Conservation (phyloP, 148 eudicot species). For the Spergularia bocconei region DNA sequence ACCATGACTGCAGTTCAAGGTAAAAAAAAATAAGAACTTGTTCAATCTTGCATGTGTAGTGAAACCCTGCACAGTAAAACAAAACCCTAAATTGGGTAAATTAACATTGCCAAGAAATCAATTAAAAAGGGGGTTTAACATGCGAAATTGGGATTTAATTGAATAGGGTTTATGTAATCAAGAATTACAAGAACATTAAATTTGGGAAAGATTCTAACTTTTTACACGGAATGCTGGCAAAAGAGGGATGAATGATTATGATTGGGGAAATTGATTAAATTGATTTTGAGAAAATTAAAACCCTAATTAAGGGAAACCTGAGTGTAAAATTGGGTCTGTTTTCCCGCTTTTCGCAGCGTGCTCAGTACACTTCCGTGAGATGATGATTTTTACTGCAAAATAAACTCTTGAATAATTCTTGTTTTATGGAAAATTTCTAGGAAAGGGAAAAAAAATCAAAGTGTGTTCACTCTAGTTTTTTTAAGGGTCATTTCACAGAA, state of each 20-base stretch:
- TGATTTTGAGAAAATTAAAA: not conserved
- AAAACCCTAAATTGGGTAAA: not conserved
- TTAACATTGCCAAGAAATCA: not conserved
- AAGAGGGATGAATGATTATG: not conserved
- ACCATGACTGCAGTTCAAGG: slow-evolving; percentile 32
- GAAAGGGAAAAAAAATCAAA: no score
- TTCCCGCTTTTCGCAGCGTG: not conserved
- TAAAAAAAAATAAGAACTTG: not conserved
- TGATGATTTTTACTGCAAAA: no score
- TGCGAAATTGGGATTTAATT: slow-evolving; percentile 1
- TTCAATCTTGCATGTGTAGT: slow-evolving; percentile 1
- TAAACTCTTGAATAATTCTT: no score
- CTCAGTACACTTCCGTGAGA: not conserved
- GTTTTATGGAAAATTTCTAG: no score
- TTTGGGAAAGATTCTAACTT: not conserved
- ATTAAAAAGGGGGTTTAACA: not conserved
- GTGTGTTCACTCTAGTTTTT: no score
- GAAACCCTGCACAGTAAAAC: slow-evolving; percentile 21
- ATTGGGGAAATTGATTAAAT: not conserved
- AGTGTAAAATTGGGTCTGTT: not conserved
- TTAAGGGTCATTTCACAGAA: no score
- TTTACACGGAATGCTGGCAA: not conserved
- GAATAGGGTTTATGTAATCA: not conserved
- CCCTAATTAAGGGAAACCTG: slow-evolving; percentile 9
- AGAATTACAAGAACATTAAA: not conserved